A percentile compares a stretch with the other conserved stretches of the same genome.
phyloP scores from a whole-genome alignment of 2,329 filamentous ascomycete species.

The Fusarium redolens region DNA sequence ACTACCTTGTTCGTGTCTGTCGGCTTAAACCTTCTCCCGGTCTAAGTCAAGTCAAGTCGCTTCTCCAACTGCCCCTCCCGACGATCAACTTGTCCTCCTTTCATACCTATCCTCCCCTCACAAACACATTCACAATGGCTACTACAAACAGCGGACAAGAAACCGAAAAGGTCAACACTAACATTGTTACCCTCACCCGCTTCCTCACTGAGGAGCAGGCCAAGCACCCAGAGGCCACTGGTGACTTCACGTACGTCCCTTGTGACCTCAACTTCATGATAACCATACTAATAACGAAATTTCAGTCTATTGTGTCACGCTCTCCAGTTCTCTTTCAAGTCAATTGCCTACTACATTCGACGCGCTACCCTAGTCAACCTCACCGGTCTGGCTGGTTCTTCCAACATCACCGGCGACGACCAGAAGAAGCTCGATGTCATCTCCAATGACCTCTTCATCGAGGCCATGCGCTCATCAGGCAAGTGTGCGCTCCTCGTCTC shows the following conservation, averaged over 20 bases:
- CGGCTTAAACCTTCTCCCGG: slow-evolving; percentile 33
- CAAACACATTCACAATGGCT: slow-evolving; percentile 47
- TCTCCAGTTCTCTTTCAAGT: slow-evolving; percentile 99
- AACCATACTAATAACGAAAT: slow-evolving; percentile 17
- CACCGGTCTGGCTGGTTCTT: slow-evolving; percentile 91
- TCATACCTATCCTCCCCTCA: slow-evolving; percentile 16
- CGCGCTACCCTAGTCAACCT: slow-evolving; percentile 95
- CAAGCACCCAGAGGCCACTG: slow-evolving; percentile 93
- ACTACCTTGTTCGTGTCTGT: slow-evolving; percentile 7
- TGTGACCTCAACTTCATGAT: slow-evolving; percentile 15
- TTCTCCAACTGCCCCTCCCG: slow-evolving; percentile 28
- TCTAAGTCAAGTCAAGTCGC: slow-evolving; percentile 15
- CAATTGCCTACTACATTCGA: slow-evolving; percentile 98
- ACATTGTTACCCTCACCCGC: slow-evolving; percentile 94
- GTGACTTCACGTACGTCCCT: slow-evolving; percentile 88
- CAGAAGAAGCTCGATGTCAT: slow-evolving; percentile 99
- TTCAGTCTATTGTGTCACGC: slow-evolving; percentile 91
- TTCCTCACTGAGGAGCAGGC: slow-evolving; percentile 96
- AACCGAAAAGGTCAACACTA: slow-evolving; percentile 88
- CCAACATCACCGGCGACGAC: slow-evolving; percentile 95
- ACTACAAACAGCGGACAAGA: slow-evolving; percentile 58
- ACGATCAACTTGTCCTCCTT: slow-evolving; percentile 23
- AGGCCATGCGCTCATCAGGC: slow-evolving; percentile 91
- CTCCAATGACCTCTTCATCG: slow-evolving; percentile 97
- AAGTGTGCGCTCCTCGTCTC: slow-evolving; percentile 95